Base-by-base conservation (phyloP, 495 filamentous ascomycete genomes). In the Penicillium robsamsonii region DNA sequence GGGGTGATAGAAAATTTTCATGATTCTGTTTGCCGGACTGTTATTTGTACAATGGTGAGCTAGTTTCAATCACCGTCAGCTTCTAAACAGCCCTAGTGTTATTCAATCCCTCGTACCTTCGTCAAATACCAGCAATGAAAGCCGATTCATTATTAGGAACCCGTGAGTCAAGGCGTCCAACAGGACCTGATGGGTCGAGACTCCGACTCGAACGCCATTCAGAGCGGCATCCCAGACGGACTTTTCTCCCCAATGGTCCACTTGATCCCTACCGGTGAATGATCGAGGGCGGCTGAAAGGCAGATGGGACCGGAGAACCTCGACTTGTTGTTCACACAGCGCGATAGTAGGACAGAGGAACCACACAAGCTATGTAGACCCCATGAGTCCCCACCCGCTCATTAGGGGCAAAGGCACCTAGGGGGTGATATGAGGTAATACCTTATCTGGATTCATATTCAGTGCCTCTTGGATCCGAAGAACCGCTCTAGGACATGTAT, bases 31-130 rank as follows among this genome's bases (percentile, higher is more conserved):
- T 5, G n/a, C 53, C 11, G 53, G 43, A 18, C 45, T 29, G 18
- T 30, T 40, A 40, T 42, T 27, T 13, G 18, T 42, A 31, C 53
- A 56, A 49, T 56, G 43, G 30, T 56, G 53, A 42, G 53, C 53
- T 56, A 27, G 18, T 56, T 30, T 1, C 20, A 9, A 18, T 56
- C 12, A 15, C 33, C 42, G 20, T 46, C 29, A 18, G 11, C 2
- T 22, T 24, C 20, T 46, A 12, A 27, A 13, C 44, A 6, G 12
- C n/a, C n/a, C n/a, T n/a, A n/a, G n/a, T n/a, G n/a, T n/a, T n/a
- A n/a, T n/a, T n/a, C n/a, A n/a, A n/a, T n/a, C n/a, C n/a, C n/a
- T n/a, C n/a, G n/a, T n/a, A 46, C 44, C 44, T n/a, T 46, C 44
- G n/a, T 46, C 44, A n/a, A 46, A 46, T 11, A 46, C 25, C 24